Evolutionary conservation across 202 grass and related monocot genomes (phyloP).

Genomic region (Carex arenaria): DNA sequence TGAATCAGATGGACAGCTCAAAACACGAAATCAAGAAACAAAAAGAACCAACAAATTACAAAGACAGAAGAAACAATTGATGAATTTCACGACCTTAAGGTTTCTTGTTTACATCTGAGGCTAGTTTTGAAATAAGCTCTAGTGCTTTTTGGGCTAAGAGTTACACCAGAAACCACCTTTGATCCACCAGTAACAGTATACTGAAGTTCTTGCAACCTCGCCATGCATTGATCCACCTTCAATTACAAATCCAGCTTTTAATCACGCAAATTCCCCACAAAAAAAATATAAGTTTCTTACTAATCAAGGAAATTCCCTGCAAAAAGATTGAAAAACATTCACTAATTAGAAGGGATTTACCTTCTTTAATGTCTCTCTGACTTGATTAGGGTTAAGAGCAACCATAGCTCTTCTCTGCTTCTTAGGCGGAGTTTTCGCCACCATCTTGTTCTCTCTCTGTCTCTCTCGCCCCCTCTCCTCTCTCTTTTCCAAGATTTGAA

Average conservation of each 20-base stretch:
- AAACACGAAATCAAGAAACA: background rate
- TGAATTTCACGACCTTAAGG: constrained; percentile 41
- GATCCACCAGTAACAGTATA: constrained; percentile 78
- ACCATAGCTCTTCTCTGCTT: constrained; percentile 41
- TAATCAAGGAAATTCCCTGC: background rate
- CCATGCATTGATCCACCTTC: constrained; percentile 88
- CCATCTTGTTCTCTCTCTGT: constrained; percentile 38
- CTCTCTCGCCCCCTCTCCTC: background rate
- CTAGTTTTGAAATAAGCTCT: constrained; percentile 85
- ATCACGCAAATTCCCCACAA: background rate
- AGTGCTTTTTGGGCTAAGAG: constrained; percentile 91
- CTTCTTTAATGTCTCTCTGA: constrained; percentile 87
- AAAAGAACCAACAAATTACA: background rate
- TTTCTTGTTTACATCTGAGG: constrained; percentile 93
- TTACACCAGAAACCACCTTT: constrained; percentile 80
- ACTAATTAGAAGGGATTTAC: constrained; percentile 4
- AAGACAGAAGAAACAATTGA: background rate
- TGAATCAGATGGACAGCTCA: background rate
- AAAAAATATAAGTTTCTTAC: background rate
- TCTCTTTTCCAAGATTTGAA: background rate
- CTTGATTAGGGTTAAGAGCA: constrained; percentile 66
- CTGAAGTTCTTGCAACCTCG: constrained; percentile 95
- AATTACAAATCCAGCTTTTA: background rate
- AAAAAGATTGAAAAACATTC: background rate
- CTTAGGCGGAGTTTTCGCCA: constrained; percentile 75